Base-by-base conservation (phyloP, 2,329 filamentous ascomycete species). In the Fusarium verrucosum region DNA sequence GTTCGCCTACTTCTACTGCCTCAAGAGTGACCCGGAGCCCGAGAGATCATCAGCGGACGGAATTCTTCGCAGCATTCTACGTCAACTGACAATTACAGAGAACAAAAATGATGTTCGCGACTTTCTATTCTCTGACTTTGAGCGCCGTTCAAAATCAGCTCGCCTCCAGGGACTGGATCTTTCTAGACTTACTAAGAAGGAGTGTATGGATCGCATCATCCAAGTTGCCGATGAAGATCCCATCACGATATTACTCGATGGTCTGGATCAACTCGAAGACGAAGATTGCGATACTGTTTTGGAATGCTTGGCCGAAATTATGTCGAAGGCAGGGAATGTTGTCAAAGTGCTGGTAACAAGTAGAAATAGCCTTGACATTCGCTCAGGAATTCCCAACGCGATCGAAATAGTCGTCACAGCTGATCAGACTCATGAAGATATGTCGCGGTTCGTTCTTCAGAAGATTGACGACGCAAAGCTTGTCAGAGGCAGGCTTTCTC, bases 201-300 rank as follows among this genome's bases (percentile, higher is more conserved):
- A 51, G 8, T 62, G 59, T 8, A 32, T 51, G 7, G 41, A 51
- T 10, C 56, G 54, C 1, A 56, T 62, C 9, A 10, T 62, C 17
- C 56, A 62, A 36, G 25, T 57, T 5, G 40, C 37, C 3, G 46
- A 41, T 13, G 44, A 56, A 10, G 56, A 62, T n/a, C 25, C 56
- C 11, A 22, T 61, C 14, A 56, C 50, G 10, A 49, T 62, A 28
- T 7, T 62, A 2, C 17, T 62, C 10, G 28, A 28, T 20, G 56
- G 30, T 6, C 25, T 61, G 9, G 50, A 57, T 10, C 35, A 30
- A 13, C 14, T 61, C 14, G 25, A 40, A 4, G 42, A 43, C 5
- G 23, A 40, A 8, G 23, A 47, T 4, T 35, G 22, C 1, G 10
- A 14, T 17, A 1, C 3, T 20, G 22, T 62, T 2, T 35, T 56